phyloP scores from a whole-genome alignment of 2,329 filamentous ascomycete genomes.

The Leptographium wingfieldii region DNA sequence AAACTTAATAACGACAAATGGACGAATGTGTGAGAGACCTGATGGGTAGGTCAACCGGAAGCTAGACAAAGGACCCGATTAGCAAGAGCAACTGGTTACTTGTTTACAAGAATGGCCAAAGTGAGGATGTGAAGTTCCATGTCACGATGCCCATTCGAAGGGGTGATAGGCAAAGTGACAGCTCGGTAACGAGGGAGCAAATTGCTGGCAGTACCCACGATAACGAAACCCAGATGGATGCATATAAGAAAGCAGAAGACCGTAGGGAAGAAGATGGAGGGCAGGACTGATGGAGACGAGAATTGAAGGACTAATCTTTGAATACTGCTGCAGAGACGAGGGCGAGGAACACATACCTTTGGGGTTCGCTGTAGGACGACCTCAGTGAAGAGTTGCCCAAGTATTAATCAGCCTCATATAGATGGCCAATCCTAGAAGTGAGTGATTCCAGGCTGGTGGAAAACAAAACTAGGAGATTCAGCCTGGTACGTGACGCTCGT shows the following conservation, averaged over 20 bases:
- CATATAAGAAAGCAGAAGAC: background rate
- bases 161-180: background rate
- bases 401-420: background rate
- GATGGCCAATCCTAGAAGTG: background rate
- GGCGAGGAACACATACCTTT: background rate
- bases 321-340: background rate
- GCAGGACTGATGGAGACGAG: background rate
- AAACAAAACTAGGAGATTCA: background rate
- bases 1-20: background rate
- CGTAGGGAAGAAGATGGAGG: background rate
- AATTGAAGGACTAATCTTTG: background rate
- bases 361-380: background rate
- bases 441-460: background rate
- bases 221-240: background rate
- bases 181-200: background rate
- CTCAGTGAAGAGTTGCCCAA: slow-evolving; percentile 8
- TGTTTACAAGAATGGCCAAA: background rate
- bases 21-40: background rate
- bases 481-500: background rate
- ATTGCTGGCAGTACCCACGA: background rate
- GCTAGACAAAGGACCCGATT: background rate
- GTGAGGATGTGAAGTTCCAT: background rate
- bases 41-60: background rate
- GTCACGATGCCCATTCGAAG: background rate
- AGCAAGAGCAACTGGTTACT: background rate